Base-by-base conservation (phyloP, 2,329 filamentous ascomycete species). In the Cladosporium phlei region DNA sequence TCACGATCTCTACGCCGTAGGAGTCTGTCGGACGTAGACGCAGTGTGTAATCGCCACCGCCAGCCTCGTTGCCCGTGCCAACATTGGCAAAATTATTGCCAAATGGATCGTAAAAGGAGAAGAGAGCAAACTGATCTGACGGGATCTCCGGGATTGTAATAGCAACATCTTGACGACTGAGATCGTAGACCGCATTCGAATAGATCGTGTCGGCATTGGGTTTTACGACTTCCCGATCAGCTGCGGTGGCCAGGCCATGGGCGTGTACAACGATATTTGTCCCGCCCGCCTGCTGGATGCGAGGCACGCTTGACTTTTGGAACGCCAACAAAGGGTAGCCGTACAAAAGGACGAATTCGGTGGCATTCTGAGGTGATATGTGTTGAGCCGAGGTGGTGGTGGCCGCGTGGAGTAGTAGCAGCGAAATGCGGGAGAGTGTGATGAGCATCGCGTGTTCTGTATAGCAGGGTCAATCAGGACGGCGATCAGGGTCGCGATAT, bases 141-240 rank as follows among this genome's bases (percentile, higher is more conserved):
- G 50, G 50, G 9, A 54, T 45, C 12, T 50, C 37, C 4, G 55
- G 53, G 3, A 58, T 32, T 7, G 44, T 45, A 25, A 58, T 44
- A 9, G 35, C 30, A 7, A 58, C 16, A 42, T 58, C 52, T 11
- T 43, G 19, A 14, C 50, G 45, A 34, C 46, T 51, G n/a, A 59
- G 40, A 37, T 58, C 57, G 43, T 47, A 54, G n/a, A 55, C 46
- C 3, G 32, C 35, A 2, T 45, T 40, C 2, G 54, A 53, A 33
- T 58, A 59, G 2, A 58, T n/a, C 8, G 57, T 59, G 37, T 59
- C 57, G 9, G 52, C 48, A 29, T 58, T 59, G 4, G 57, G 55
- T 34, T 52, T 55, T 4, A 59, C 55, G 12, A 58, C 52, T 5
- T n/a, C 33, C 3, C 37, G 38, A 14, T 32, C 25, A 4, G 20